Base-by-base conservation (phyloP, 441 rosid genomes). In the Manihot esculenta region DNA sequence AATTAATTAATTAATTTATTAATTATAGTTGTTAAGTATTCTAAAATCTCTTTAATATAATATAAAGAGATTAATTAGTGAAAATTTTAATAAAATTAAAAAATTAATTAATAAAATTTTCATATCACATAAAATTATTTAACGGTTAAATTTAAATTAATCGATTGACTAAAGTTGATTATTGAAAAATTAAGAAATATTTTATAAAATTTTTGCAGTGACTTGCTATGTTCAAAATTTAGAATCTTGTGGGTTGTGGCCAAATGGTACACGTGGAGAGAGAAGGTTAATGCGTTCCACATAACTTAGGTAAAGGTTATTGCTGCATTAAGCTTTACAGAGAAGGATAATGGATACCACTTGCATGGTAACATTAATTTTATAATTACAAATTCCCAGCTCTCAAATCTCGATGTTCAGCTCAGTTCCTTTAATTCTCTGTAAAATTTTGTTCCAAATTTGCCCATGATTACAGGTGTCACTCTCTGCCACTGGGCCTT, bases 211-310 rank as follows among this genome's bases (percentile, higher is more conserved):
- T n/a, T n/a, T n/a, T n/a, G n/a, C n/a, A n/a, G 14, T 21, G 27
- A 21, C 51, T 58, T 4, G 27, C 42, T 58, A 6, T 41, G 30
- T 47, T 0, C 3, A 2, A n/a, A 33, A 51, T 59, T 27, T 21
- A 3, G 48, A 55, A 42, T 50, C 74, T 10, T 18, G 45, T 57
- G n/a, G n/a, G n/a, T 7, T 33, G 38, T 4, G 54, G 15, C 14
- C 44, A n/a, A 33, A 65, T 33, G n/a, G 62, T 63, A 59, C 68
- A 54, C 47, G 77, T 14, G 61, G 17, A 20, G 42, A 9, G 13
- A 42, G 30, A 21, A 61, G 38, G 24, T 53, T 9, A 15, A 44
- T 67, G 77, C 72, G 45, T 51, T 61, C 63, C 77, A 67, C 24
- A 51, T 53, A 61, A 42, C 59, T 59, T 26, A 30, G 13, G 24